Evolutionary conservation across 768 basidiomycete species (phyloP), one percentile per base, ranked within the genome.

Genomic region (Naganishia onofrii): DNA sequence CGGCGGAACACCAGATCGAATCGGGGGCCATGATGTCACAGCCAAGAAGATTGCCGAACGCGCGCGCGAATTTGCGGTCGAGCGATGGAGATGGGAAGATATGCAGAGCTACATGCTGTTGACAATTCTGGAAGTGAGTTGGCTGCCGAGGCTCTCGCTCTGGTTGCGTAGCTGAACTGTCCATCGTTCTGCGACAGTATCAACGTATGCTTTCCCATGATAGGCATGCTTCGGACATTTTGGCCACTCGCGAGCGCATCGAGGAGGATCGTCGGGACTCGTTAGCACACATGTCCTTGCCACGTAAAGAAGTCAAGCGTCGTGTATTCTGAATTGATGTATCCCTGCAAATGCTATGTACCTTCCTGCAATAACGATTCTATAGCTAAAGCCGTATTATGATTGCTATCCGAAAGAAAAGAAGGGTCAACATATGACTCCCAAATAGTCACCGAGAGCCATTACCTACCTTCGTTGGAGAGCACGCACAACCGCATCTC

Each of bases 321-420:
- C 48, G 23, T 3, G 48, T 26, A 4, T 4, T 26, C 13, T 51
- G 48, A 51, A 51, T n/a, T 13, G 21, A 38, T 38, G 23, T 3
- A 58, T 15, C 66, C 53, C 12, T 12, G 4, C 19, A 21, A 51
- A n/a, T 8, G 60, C 60, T 72, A 74, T 48, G 69, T 46, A 26
- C 58, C 68, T 54, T 76, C 76, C 56, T 76, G 84, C 58, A 94
- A 82, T 44, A 94, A 83, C 15, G 87, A 88, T 78, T 93, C 92
- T 28, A 91, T 90, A 10, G 92, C 92, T 34, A 83, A 85, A 84
- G 92, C 91, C 53, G 90, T 86, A 76, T 88, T 91, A 8, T 88
- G 83, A 78, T 92, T 91, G 74, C 67, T 73, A 58, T 19, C 36
- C 26, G 42, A 31, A 38, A 36, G 21, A 31, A 9, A 29, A 53